These are phyloP conservation scores for Liriodendron chinense DNA, from an alignment of 164 flowering plant genomes.

Conservation along the genomic window DNA sequence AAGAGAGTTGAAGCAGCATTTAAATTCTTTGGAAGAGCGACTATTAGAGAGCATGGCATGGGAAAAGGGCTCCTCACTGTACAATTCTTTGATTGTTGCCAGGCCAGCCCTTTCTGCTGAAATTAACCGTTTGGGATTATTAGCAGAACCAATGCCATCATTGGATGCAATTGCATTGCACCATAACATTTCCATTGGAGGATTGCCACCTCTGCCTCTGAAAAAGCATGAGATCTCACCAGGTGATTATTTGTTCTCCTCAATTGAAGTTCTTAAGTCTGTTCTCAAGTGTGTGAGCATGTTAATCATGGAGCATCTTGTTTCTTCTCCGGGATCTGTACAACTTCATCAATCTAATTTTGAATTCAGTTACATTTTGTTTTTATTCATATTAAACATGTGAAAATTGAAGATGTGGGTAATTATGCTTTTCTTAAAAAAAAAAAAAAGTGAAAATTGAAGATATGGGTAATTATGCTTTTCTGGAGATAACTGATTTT, in stretches of 20 bases:
- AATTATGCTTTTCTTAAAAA: no score
- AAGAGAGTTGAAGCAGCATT: conserved; percentile 85
- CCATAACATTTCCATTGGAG: conserved; percentile 57
- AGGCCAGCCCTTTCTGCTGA: conserved; percentile 70
- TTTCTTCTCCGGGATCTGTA: not conserved
- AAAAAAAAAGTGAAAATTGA: no score
- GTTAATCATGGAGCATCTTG: not conserved
- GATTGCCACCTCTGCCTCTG: conserved; percentile 39
- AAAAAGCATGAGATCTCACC: conserved; percentile 8
- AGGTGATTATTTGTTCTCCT: conserved; percentile 1
- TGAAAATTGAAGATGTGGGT: no score
- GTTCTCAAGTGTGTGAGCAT: not conserved
- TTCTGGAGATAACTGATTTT: no score
- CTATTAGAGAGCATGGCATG: conserved; percentile 97
- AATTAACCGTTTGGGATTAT: conserved; percentile 69
- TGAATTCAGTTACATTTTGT: no score
- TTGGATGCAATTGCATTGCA: conserved; percentile 85
- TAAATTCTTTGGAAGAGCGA: conserved; percentile 92
- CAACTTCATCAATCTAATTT: no score
- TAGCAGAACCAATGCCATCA: conserved; percentile 98
- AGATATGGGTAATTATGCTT: no score
- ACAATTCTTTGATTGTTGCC: conserved; percentile 91
- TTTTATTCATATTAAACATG: no score
- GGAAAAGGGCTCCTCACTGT: conserved; percentile 97
- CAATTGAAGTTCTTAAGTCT: not conserved